Percentiles rank a stretch among this genome's conserved stretches.
Conservation (phyloP, 1,284 basidiomycete genomes). For the Tranzscheliella williamsii region DNA sequence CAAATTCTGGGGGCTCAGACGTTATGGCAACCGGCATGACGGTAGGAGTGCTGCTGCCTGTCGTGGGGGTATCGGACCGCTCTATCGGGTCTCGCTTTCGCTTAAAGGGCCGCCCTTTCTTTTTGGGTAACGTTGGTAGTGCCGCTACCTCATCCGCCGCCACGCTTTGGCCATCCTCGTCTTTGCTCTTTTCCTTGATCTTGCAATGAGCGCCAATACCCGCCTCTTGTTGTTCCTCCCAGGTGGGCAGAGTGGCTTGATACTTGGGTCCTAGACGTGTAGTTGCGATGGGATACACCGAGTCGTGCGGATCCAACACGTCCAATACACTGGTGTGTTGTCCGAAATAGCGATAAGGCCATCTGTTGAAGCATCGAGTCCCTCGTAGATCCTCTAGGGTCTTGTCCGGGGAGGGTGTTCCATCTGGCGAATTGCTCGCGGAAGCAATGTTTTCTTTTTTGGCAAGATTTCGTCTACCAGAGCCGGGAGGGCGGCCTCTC, state of each 20-base stretch:
- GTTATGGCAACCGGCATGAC: constrained; percentile 7
- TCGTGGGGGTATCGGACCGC: constrained; percentile 31
- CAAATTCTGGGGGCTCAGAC: constrained; percentile 62
- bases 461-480: constrained; percentile 4
- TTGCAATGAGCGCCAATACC: constrained; percentile 28
- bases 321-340: constrained; percentile 76
- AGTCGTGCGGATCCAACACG: constrained; percentile 79
- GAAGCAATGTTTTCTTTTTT: constrained; percentile 25
- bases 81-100: constrained; percentile 28
- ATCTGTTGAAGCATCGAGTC: constrained; percentile 81
- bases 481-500: constrained; percentile 21
- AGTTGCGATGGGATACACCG: constrained; percentile 87
- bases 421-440: constrained; percentile 24
- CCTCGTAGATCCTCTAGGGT: constrained; percentile 54
- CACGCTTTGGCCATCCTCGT: constrained; percentile 22
- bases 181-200: constrained; percentile 18
- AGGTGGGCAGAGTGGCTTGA: constrained; percentile 67
- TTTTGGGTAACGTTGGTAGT: constrained; percentile 12
- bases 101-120: constrained; percentile 24
- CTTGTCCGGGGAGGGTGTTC: constrained; percentile 34
- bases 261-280: constrained; percentile 84
- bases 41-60: constrained; percentile 18
- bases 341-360: constrained; percentile 95
- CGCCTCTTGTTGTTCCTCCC: constrained; percentile 50
- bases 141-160: background rate